A percentile compares a stretch with the other conserved stretches of the same genome.
Conservation (phyloP, 495 filamentous ascomycete genomes). For the Aspergillus homomorphus region DNA sequence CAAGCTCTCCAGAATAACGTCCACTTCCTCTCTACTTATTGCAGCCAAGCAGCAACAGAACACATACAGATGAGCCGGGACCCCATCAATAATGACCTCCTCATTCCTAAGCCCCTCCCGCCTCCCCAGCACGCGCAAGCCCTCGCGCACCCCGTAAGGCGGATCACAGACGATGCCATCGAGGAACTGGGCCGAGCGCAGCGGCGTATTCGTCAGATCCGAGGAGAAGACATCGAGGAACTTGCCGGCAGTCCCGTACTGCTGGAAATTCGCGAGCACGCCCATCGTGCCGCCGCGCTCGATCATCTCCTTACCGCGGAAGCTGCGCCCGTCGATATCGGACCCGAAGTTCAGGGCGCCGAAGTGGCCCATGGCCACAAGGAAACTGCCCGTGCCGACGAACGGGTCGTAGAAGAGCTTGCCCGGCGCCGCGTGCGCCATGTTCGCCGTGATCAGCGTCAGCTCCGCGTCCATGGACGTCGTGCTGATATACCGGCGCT, state of each 20-base stretch:
- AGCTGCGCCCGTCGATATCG: slow-evolving; percentile 88
- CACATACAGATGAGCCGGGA: slow-evolving; percentile 64
- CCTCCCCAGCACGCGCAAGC: slow-evolving; percentile 78
- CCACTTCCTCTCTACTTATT: no score
- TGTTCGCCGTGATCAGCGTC: slow-evolving; percentile 86
- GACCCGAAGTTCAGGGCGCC: slow-evolving; percentile 76
- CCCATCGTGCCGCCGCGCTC: slow-evolving; percentile 45
- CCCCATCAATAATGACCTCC: slow-evolving; percentile 66
- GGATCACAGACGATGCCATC: slow-evolving; percentile 97
- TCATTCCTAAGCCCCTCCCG: slow-evolving; percentile 61
- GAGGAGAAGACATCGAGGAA: slow-evolving; percentile 77
- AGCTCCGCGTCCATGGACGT: slow-evolving; percentile 97
- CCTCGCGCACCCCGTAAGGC: slow-evolving; percentile 95
- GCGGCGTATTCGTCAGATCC: slow-evolving; percentile 85
- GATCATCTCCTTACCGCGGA: slow-evolving; percentile 63
- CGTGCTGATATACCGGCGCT: slow-evolving; percentile 86
- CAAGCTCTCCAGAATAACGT: not conserved
- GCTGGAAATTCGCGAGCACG: slow-evolving; percentile 72
- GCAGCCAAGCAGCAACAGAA: not conserved
- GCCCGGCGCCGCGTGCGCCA: slow-evolving; percentile 75
- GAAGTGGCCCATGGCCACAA: slow-evolving; percentile 83
- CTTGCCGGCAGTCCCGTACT: slow-evolving; percentile 65
- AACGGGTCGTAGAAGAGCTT: slow-evolving; percentile 92
- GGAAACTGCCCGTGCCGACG: slow-evolving; percentile 89
- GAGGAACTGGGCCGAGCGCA: slow-evolving; percentile 57